A percentile compares a stretch with the other conserved stretches of the same genome.
These are phyloP conservation scores for Garcia nutans DNA, from an alignment of 345 rosid species.

Conservation along the genomic window DNA sequence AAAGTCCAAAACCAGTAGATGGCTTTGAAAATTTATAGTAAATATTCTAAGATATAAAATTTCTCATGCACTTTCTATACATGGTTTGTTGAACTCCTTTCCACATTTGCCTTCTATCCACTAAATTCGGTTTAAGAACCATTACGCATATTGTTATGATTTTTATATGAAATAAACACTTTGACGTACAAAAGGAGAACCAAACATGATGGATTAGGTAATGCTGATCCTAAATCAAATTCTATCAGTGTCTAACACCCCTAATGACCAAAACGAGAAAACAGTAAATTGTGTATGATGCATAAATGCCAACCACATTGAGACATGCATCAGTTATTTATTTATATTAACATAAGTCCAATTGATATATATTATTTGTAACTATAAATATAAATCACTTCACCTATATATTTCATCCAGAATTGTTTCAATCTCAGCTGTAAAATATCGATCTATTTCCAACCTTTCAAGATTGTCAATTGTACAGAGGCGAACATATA, in stretches of 20 bases:
- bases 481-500: slow-evolving; percentile 9
- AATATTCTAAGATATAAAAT: neutral
- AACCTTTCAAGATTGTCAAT: slow-evolving; percentile 12
- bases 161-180: neutral
- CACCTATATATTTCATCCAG: slow-evolving; percentile 12
- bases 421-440: neutral
- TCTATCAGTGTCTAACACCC: too few species aligned
- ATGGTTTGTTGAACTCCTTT: too few species aligned
- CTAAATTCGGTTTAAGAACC: neutral
- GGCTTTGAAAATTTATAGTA: neutral
- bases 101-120: neutral
- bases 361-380: too few species aligned
- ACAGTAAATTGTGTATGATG: too few species aligned
- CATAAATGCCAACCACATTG: too few species aligned
- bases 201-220: neutral
- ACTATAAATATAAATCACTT: too few species aligned
- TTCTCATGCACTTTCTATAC: too few species aligned
- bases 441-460: slow-evolving; percentile 17
- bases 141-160: neutral
- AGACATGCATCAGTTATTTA: too few species aligned
- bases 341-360: too few species aligned
- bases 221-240: neutral
- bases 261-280: too few species aligned
- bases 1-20: neutral
- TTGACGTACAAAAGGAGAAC: neutral